phyloP scores from a whole-genome alignment of 371 early-diverging fungal species.

The Fennellomyces sp. region DNA sequence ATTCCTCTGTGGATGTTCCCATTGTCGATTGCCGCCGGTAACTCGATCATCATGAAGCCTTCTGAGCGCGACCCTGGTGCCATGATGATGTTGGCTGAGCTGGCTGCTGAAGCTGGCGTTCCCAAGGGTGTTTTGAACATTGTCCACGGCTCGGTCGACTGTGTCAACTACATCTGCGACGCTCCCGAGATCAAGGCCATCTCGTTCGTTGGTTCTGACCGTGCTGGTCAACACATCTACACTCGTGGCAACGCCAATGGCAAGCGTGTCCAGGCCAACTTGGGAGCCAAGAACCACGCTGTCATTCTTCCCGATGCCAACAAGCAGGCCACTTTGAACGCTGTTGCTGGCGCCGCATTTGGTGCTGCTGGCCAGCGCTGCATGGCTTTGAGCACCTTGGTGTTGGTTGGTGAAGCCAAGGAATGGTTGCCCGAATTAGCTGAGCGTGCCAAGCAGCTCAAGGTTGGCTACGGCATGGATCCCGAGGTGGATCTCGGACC shows the following conservation, averaged over 20 bases:
- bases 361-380: constrained; percentile 98
- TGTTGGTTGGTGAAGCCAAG: constrained; percentile 89
- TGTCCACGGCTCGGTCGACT: constrained; percentile 89
- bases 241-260: constrained; percentile 88
- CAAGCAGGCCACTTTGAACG: constrained; percentile 89
- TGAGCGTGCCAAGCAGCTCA: constrained; percentile 84
- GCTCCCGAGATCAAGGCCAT: constrained; percentile 90
- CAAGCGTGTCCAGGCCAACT: constrained; percentile 96
- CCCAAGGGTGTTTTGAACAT: constrained; percentile 95
- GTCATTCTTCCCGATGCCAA: constrained; percentile 93
- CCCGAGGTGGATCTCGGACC: constrained; percentile 91
- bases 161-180: constrained; percentile 93
- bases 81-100: constrained; percentile 90
- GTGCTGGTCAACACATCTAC: constrained; percentile 85
- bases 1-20: constrained; percentile 98
- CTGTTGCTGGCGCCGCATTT: constrained; percentile 93
- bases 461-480: constrained; percentile 89
- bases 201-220: constrained; percentile 94
- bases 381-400: constrained; percentile 91
- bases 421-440: constrained; percentile 92
- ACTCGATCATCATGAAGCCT: constrained; percentile 91
- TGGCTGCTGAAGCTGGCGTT: constrained; percentile 92
- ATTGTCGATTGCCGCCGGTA: constrained; percentile 88
- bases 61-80: constrained; percentile 96
- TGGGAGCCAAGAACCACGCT: constrained; percentile 98